These are phyloP conservation scores for Arthrobotrys conoides DNA, from an alignment of 2,329 filamentous ascomycete species.

Conservation along the genomic window DNA sequence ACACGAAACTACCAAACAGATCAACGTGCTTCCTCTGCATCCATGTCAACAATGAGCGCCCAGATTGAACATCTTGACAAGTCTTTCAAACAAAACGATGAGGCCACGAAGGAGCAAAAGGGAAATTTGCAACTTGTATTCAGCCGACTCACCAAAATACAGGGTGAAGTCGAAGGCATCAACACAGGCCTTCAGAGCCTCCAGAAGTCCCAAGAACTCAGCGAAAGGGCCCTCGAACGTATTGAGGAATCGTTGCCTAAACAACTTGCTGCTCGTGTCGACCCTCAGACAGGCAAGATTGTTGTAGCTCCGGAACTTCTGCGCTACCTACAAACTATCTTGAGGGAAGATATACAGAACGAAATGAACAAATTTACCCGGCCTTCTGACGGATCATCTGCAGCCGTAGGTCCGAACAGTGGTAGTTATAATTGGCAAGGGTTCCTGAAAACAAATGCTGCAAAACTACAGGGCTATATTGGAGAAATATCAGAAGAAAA, in stretches of 20 bases:
- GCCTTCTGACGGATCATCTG: neutral
- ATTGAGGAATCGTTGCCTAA: slow-evolving; percentile 47
- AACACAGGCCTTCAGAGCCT: slow-evolving; percentile 36
- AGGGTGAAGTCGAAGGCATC: slow-evolving; percentile 33
- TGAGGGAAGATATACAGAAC: slow-evolving; percentile 38
- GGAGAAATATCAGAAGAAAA: slow-evolving; percentile 52
- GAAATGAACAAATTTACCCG: slow-evolving; percentile 25
- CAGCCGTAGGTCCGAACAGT: neutral
- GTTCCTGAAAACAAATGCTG: slow-evolving; percentile 45
- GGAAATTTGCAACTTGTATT: neutral
- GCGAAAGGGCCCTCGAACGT: slow-evolving; percentile 25
- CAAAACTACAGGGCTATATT: slow-evolving; percentile 41
- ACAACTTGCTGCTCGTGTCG: slow-evolving; percentile 47
- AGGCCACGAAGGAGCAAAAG: slow-evolving; percentile 9
- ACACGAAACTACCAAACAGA: slow-evolving; percentile 46
- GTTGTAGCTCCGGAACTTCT: slow-evolving; percentile 48
- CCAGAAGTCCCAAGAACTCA: slow-evolving; percentile 38
- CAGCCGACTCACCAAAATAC: slow-evolving; percentile 32
- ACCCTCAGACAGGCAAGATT: slow-evolving; percentile 42
- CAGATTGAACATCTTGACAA: slow-evolving; percentile 40
- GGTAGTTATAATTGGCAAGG: slow-evolving; percentile 44
- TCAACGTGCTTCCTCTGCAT: slow-evolving; percentile 15
- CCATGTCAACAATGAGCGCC: slow-evolving; percentile 35
- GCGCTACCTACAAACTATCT: slow-evolving; percentile 35
- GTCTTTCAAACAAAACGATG: slow-evolving; percentile 26